These are phyloP conservation scores for Neurospora intermedia DNA, from an alignment of 495 filamentous ascomycete species.

Conservation along the genomic window DNA sequence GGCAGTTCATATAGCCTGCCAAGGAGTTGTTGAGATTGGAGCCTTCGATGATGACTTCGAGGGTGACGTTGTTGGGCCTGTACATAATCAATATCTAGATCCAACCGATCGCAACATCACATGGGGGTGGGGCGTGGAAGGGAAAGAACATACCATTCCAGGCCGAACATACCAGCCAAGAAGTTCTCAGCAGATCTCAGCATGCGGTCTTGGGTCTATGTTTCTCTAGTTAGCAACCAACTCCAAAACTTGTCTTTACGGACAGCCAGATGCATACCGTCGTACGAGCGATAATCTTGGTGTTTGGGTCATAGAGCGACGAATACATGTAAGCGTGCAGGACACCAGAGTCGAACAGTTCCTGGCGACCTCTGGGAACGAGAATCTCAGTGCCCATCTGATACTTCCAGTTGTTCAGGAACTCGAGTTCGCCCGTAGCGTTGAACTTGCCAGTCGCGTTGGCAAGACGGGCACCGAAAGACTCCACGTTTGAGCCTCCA, in stretches of 20 bases:
- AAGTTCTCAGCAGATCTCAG: constrained; percentile 64
- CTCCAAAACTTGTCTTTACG: constrained; percentile 15
- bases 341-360: constrained; percentile 63
- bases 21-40: constrained; percentile 63
- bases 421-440: constrained; percentile 41
- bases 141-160: constrained; percentile 33
- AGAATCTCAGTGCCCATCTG: constrained; percentile 59
- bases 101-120: too few relatives aligned
- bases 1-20: constrained; percentile 33
- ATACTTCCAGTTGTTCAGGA: constrained; percentile 61
- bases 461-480: constrained; percentile 48
- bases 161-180: constrained; percentile 59
- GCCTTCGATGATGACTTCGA: constrained; percentile 56
- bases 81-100: constrained; percentile 28
- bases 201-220: constrained; percentile 54
- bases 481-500: constrained; percentile 37
- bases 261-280: constrained; percentile 55
- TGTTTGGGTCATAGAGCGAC: constrained; percentile 47
- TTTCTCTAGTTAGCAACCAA: constrained; percentile 34
- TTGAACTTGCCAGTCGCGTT: constrained; percentile 40
- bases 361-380: constrained; percentile 47
- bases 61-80: constrained; percentile 40
- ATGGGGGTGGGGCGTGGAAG: too few relatives aligned
- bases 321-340: constrained; percentile 52
- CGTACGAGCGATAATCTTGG: constrained; percentile 50